phyloP scores from a whole-genome alignment of 1,284 basidiomycete genomes.

The Cutaneotrichosporon sp. region DNA sequence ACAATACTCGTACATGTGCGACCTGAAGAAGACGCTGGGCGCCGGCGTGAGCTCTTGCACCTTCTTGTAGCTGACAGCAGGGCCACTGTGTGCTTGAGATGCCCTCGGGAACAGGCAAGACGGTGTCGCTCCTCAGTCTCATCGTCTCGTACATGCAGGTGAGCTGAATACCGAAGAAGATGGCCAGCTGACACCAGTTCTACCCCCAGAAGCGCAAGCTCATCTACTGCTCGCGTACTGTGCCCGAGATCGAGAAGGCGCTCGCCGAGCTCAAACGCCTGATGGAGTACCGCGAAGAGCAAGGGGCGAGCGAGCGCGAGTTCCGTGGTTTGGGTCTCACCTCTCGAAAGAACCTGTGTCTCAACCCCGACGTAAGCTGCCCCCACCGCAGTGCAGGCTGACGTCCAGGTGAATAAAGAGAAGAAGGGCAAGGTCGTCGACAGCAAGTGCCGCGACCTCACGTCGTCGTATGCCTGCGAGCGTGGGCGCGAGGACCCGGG shows the following conservation, averaged over 20 bases:
- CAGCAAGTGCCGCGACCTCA: slow-evolving; percentile 93
- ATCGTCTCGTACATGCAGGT: slow-evolving; percentile 99
- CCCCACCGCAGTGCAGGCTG: background rate
- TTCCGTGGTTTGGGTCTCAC: slow-evolving; percentile 92
- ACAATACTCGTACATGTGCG: slow-evolving; percentile 99
- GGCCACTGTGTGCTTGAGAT: slow-evolving; percentile 99
- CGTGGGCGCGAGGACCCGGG: slow-evolving; percentile 86
- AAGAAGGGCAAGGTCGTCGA: slow-evolving; percentile 98
- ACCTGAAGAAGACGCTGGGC: slow-evolving; percentile 94
- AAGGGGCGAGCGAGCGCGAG: slow-evolving; percentile 69
- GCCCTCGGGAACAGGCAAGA: slow-evolving; percentile 99
- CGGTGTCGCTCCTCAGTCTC: slow-evolving; percentile 90
- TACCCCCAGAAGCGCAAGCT: slow-evolving; percentile 90
- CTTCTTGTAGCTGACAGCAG: slow-evolving; percentile 55
- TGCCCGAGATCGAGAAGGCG: slow-evolving; percentile 99
- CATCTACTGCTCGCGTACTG: slow-evolving; percentile 98
- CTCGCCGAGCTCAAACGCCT: slow-evolving; percentile 92
- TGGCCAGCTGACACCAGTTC: slow-evolving; percentile 62
- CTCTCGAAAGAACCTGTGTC: slow-evolving; percentile 93
- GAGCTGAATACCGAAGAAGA: slow-evolving; percentile 12
- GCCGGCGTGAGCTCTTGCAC: slow-evolving; percentile 60
- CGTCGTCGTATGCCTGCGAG: slow-evolving; percentile 80
- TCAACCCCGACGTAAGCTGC: slow-evolving; percentile 81
- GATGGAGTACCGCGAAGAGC: slow-evolving; percentile 87
- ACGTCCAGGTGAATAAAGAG: slow-evolving; percentile 79